A percentile compares a stretch with the other conserved stretches of the same genome.
phyloP scores from a whole-genome alignment of 306 rosid genomes.

The Biancaea sappan region DNA sequence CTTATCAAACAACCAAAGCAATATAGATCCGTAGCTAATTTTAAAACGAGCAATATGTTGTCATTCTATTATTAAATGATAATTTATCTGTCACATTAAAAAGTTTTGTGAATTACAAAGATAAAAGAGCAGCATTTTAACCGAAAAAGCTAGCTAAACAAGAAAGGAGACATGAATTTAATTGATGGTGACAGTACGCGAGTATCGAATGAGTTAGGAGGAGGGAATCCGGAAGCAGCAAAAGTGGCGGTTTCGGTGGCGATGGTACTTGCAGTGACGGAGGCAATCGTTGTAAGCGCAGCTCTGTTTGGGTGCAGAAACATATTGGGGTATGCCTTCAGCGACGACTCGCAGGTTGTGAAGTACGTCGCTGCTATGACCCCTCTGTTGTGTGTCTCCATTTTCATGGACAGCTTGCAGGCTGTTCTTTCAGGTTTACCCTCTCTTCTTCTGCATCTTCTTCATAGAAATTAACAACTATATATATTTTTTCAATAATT shows the following conservation, averaged over 20 bases:
- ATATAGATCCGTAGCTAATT: no score
- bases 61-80: no score
- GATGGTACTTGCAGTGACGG: slow-evolving; percentile 35
- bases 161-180: slow-evolving; percentile 1
- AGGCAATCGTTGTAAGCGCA: slow-evolving; percentile 32
- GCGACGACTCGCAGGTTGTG: slow-evolving; percentile 39
- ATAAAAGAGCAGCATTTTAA: no score
- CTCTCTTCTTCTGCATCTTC: background rate
- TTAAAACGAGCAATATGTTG: no score
- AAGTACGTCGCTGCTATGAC: slow-evolving; percentile 32
- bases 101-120: no score
- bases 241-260: slow-evolving; percentile 24
- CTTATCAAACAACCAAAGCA: background rate
- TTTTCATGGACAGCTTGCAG: slow-evolving; percentile 47
- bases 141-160: background rate
- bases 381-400: slow-evolving; percentile 43
- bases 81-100: no score
- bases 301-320: slow-evolving; percentile 27
- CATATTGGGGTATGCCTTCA: slow-evolving; percentile 45
- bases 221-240: slow-evolving; percentile 45
- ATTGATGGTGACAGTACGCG: slow-evolving; percentile 34
- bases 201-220: slow-evolving; percentile 55
- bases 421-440: slow-evolving; percentile 49
- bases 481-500: no score
- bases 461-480: no score